Conservation (phyloP, 306 rosid species). For the Citrullus mucosospermus region DNA sequence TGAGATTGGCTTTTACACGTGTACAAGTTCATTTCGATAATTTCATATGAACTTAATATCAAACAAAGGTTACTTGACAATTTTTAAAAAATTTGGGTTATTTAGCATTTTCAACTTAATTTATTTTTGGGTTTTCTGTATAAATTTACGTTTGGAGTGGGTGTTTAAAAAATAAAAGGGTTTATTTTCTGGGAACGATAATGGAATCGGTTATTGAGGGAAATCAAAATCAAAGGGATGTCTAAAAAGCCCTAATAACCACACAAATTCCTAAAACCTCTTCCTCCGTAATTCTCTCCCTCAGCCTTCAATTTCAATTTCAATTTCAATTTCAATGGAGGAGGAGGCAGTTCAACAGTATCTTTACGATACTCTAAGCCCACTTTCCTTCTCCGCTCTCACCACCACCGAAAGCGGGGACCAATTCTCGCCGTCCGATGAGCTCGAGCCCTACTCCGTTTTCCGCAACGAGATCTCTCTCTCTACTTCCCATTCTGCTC, state of each 20-base stretch:
- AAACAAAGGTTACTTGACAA: no score
- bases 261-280: not conserved
- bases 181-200: no score
- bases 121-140: no score
- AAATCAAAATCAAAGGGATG: not conserved
- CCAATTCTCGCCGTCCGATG: slow-evolving; percentile 21
- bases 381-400: slow-evolving; percentile 25
- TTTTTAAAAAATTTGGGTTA: no score
- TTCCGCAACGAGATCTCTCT: slow-evolving; percentile 66
- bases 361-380: slow-evolving; percentile 48
- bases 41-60: no score
- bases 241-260: not conserved
- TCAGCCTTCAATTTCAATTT: not conserved
- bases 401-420: not conserved
- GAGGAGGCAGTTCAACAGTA: slow-evolving; percentile 18
- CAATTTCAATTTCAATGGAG: slow-evolving; percentile 10
- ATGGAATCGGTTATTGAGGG: no score
- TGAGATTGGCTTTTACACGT: no score
- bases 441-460: slow-evolving; percentile 37
- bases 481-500: slow-evolving; percentile 22
- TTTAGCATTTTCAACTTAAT: no score
- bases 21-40: no score
- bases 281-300: not conserved
- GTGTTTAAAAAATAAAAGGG: no score
- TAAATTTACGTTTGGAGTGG: no score